Conservation (phyloP, 2,329 filamentous ascomycete genomes). For the Fusarium buxicola region DNA sequence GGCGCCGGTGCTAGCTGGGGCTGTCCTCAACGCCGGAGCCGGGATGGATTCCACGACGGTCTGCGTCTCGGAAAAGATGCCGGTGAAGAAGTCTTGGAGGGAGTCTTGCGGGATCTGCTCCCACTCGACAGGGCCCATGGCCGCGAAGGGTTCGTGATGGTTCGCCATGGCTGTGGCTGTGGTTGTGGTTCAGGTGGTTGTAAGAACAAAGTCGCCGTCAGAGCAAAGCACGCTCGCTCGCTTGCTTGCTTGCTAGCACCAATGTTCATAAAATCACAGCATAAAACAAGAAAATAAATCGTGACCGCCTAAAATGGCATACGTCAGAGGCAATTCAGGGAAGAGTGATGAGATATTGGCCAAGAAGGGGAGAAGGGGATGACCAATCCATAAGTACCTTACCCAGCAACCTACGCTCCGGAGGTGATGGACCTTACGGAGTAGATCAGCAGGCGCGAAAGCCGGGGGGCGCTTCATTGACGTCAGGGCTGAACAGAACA, state of each 20-base stretch:
- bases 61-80: conserved; percentile 75
- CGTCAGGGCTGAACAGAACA: conserved; percentile 20
- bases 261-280: neutral
- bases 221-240: neutral
- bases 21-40: conserved; percentile 45
- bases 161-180: conserved; percentile 58
- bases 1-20: conserved; percentile 56
- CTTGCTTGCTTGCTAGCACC: neutral
- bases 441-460: conserved; percentile 36
- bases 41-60: conserved; percentile 83
- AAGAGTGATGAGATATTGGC: conserved; percentile 13
- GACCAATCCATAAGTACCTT: conserved; percentile 8
- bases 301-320: neutral
- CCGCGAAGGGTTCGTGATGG: conserved; percentile 69
- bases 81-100: conserved; percentile 64
- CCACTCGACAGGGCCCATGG: conserved; percentile 68
- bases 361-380: conserved; percentile 16
- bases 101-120: conserved; percentile 58
- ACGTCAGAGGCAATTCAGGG: conserved; percentile 32
- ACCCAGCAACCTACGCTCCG: conserved; percentile 21
- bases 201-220: neutral
- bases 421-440: conserved; percentile 20
- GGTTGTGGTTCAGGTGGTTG: too few species aligned
- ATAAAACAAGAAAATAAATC: neutral
- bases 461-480: conserved; percentile 28